Evolutionary conservation across 2,329 filamentous ascomycete genomes (phyloP), one percentile per base, ranked within the genome.

Genomic region (Epichloe gansuensis): DNA sequence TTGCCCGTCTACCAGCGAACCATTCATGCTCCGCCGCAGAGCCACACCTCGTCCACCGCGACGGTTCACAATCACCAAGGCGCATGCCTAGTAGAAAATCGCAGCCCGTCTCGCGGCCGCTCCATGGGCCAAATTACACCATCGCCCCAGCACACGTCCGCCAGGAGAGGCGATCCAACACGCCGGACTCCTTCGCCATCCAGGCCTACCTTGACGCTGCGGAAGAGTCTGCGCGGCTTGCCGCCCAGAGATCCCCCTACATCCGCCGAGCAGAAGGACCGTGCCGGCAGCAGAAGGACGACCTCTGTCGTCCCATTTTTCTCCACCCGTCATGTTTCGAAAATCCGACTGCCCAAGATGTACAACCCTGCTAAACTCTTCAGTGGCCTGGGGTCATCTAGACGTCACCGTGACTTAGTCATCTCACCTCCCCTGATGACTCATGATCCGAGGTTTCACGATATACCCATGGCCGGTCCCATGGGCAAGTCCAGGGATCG

Each of bases 331-430:
- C 38, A 5, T 41, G 4, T 8, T n/a, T 41, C 63, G 2, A 69
- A 68, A 25, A 60, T 74, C 0, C 61, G 65, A 0, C 59, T 71
- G 11, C 69, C 74, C 0, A 75, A 69, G 58, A 69, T 70, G 57
- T 70, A 73, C 58, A 54, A 28, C 21, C 42, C 13, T 38, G 25
- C n/a, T 12, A 49, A 28, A 21, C 15, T 34, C 6, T 43, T 48
- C 2, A 2, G 65, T 66, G 0, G 37, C 61, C 1, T 63, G 57
- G 1, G 57, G 57, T 11, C 54, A 59, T 5, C 60, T 52, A 15
- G 61, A 62, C 39, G n/a, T 8, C 15, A 17, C 15, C 35, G 55
- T 2, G 56, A 60, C 13, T 57, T 67, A 50, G 56, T 62, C 3
- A 67, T 71, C 5, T 64, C 63, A 4, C 54, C 60, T 3, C 67